Conservation (phyloP, 2,329 filamentous ascomycete species). For the Diaporthe vexans region DNA sequence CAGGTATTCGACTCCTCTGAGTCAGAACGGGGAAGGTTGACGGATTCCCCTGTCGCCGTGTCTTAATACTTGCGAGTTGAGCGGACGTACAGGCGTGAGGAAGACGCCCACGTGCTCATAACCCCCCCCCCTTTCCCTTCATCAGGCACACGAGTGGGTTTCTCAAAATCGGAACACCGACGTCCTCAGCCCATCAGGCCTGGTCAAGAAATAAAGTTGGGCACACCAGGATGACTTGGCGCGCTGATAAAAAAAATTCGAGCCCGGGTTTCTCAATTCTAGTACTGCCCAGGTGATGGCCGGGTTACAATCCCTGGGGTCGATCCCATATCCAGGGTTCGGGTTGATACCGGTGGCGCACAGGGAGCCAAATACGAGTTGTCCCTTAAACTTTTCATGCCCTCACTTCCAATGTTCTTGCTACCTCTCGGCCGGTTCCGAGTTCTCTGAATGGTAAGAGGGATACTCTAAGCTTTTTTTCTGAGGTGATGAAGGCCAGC, state of each 20-base stretch:
- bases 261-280: not conserved
- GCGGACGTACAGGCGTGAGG: not conserved
- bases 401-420: not conserved
- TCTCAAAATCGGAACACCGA: not conserved
- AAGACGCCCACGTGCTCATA: slow-evolving; percentile 12
- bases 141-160: not conserved
- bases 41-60: not conserved
- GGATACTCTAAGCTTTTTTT: not conserved
- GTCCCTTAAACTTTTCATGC: not conserved
- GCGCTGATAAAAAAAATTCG: not conserved
- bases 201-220: not conserved
- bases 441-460: not conserved
- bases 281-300: not conserved
- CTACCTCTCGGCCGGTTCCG: not conserved
- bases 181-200: not conserved
- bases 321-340: not conserved
- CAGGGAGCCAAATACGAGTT: not conserved
- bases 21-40: not conserved
- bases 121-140: not conserved
- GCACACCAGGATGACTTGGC: not conserved
- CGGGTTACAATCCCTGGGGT: not conserved
- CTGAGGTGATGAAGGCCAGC: not conserved
- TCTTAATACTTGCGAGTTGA: not conserved
- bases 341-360: not conserved
- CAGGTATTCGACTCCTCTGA: not conserved